Evolutionary conservation across 192 early-diverging fungal genomes (phyloP).

Genomic region (Coemansia sp.): DNA sequence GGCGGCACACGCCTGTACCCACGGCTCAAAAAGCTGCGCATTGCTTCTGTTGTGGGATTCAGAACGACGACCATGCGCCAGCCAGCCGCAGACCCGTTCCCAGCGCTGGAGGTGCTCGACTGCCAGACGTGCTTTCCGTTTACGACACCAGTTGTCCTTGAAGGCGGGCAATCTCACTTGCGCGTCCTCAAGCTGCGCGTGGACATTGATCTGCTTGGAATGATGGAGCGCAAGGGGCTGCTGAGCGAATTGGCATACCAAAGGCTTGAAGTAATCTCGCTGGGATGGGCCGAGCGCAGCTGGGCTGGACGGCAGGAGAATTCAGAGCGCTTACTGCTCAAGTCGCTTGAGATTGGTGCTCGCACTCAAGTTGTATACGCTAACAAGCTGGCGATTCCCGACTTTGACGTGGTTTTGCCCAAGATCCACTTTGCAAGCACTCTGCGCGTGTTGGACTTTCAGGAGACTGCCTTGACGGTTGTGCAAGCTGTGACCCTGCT

Average conservation of each 20-base stretch:
- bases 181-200: slow-evolving; percentile 19
- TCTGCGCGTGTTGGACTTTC: slow-evolving; percentile 12
- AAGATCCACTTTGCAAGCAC: not conserved
- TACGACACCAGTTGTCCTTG: slow-evolving; percentile 5
- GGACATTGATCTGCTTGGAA: slow-evolving; percentile 1
- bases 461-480: not conserved
- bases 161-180: slow-evolving; percentile 3
- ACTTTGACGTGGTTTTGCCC: not conserved
- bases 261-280: slow-evolving; percentile 4
- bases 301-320: not conserved
- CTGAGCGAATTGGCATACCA: slow-evolving; percentile 2
- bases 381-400: not conserved
- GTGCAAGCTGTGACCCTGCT: slow-evolving; percentile 7
- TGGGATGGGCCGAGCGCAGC: slow-evolving; percentile 5
- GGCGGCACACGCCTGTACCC: slow-evolving; percentile 20
- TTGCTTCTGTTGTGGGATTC: not conserved
- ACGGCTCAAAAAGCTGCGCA: slow-evolving; percentile 17
- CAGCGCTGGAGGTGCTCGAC: slow-evolving; percentile 18
- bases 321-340: not conserved
- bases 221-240: not conserved
- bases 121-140: slow-evolving; percentile 21
- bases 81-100: slow-evolving; percentile 15
- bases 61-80: not conserved
- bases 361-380: not conserved
- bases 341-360: slow-evolving; percentile 4